Evolutionary conservation across 306 rosid species (phyloP).

Genomic region (Betula pendula): DNA sequence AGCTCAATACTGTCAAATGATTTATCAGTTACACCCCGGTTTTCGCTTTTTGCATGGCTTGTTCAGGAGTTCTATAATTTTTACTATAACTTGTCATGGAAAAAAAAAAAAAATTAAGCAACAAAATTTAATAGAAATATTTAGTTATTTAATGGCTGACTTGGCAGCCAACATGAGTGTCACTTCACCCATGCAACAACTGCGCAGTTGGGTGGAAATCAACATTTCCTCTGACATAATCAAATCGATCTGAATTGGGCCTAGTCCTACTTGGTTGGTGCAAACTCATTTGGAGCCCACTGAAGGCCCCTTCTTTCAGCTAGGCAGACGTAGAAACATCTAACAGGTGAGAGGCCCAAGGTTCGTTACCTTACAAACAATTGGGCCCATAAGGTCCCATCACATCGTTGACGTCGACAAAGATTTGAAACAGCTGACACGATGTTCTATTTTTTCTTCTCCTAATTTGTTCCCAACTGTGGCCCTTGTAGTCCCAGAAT

Average conservation of each 20-base stretch:
- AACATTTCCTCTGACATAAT: background rate
- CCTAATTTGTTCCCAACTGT: background rate
- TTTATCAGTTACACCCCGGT: no score
- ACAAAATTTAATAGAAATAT: no score
- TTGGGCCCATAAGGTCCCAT: background rate
- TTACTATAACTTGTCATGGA: no score
- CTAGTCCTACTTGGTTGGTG: background rate
- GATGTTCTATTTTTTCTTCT: background rate
- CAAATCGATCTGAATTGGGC: background rate
- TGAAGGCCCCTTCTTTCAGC: background rate
- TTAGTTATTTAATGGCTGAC: no score
- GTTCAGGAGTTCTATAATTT: no score
- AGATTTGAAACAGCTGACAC: background rate
- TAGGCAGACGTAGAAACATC: background rate
- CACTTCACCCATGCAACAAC: no score
- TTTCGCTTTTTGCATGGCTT: no score
- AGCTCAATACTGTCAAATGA: no score
- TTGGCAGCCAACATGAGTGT: background rate
- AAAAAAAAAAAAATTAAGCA: no score
- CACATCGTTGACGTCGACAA: background rate
- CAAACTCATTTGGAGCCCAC: background rate
- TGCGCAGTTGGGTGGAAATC: no score
- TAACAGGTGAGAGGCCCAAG: background rate
- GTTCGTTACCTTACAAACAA: background rate
- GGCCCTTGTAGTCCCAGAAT: background rate